phyloP scores from a whole-genome alignment of 306 rosid species.

The Cucurbita argyrosperma region DNA sequence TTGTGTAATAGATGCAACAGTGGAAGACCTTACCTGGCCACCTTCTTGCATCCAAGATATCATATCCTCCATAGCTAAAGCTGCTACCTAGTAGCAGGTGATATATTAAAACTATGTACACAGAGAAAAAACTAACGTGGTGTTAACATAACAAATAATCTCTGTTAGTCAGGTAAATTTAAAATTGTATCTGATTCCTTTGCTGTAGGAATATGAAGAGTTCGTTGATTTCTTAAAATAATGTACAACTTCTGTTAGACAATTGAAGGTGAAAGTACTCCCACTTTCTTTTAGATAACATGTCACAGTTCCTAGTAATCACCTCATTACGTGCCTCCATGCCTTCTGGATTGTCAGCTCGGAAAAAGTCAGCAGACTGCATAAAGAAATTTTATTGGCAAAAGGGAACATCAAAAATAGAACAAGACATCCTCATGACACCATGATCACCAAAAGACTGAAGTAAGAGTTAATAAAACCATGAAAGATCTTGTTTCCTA shows the following conservation, averaged over 20 bases:
- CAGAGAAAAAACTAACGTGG: slow-evolving; percentile 44
- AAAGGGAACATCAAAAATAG: slow-evolving; percentile 7
- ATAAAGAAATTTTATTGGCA: slow-evolving; percentile 7
- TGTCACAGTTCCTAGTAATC: slow-evolving; percentile 17
- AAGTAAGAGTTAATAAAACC: background rate
- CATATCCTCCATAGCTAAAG: slow-evolving; percentile 98
- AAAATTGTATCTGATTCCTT: background rate
- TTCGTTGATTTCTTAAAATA: background rate
- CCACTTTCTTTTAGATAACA: slow-evolving; percentile 1
- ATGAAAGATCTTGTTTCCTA: background rate
- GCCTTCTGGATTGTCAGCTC: slow-evolving; percentile 97
- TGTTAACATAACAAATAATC: slow-evolving; percentile 35
- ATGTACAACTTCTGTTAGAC: background rate
- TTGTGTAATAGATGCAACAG: background rate
- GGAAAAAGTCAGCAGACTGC: slow-evolving; percentile 92
- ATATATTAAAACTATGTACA: slow-evolving; percentile 87
- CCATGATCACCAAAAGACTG: background rate
- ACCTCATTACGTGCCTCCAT: slow-evolving; percentile 97
- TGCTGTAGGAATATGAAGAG: background rate
- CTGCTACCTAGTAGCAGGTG: slow-evolving; percentile 99
- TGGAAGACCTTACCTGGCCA: slow-evolving; percentile 69
- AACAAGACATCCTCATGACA: background rate
- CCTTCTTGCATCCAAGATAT: slow-evolving; percentile 99
- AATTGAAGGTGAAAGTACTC: background rate
- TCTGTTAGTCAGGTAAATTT: slow-evolving; percentile 7